These are phyloP conservation scores for Fusarium compactum DNA, from an alignment of 2,329 filamentous ascomycete species.

Conservation along the genomic window DNA sequence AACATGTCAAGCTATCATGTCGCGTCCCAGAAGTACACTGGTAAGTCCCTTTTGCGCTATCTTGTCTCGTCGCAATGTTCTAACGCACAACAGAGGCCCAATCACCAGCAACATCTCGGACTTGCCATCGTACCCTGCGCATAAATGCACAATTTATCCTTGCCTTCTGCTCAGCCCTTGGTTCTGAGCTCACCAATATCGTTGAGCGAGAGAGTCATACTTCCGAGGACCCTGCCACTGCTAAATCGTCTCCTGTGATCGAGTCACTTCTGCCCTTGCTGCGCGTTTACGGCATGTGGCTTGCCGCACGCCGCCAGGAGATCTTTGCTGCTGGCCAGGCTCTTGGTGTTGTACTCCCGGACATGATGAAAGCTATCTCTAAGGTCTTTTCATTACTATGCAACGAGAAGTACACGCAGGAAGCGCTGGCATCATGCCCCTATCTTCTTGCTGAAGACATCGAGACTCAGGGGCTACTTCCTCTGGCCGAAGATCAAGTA, in stretches of 20 bases:
- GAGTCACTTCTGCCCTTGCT: slow-evolving; percentile 63
- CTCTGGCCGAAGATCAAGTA: slow-evolving; percentile 55
- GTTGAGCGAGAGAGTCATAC: slow-evolving; percentile 40
- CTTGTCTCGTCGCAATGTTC: neutral
- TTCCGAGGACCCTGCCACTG: slow-evolving; percentile 41
- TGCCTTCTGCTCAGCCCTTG: slow-evolving; percentile 75
- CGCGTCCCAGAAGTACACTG: slow-evolving; percentile 58
- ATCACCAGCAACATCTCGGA: slow-evolving; percentile 58
- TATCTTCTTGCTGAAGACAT: slow-evolving; percentile 67
- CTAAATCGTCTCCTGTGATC: slow-evolving; percentile 53
- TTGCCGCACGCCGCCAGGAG: slow-evolving; percentile 61
- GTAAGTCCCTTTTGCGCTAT: slow-evolving; percentile 47
- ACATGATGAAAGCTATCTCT: slow-evolving; percentile 61
- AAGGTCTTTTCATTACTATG: slow-evolving; percentile 63
- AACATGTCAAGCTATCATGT: slow-evolving; percentile 88
- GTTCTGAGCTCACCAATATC: slow-evolving; percentile 74
- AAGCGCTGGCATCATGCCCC: slow-evolving; percentile 55
- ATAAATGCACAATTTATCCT: slow-evolving; percentile 85
- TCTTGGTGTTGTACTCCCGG: slow-evolving; percentile 59
- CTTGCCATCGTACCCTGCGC: slow-evolving; percentile 75
- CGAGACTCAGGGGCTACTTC: slow-evolving; percentile 58
- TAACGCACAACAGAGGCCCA: slow-evolving; percentile 58
- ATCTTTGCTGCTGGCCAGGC: slow-evolving; percentile 60
- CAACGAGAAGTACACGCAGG: slow-evolving; percentile 56
- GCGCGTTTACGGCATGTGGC: slow-evolving; percentile 67